Base-by-base conservation (phyloP, 2,329 filamentous ascomycete species). In the Chrysoporthe puriensis region DNA sequence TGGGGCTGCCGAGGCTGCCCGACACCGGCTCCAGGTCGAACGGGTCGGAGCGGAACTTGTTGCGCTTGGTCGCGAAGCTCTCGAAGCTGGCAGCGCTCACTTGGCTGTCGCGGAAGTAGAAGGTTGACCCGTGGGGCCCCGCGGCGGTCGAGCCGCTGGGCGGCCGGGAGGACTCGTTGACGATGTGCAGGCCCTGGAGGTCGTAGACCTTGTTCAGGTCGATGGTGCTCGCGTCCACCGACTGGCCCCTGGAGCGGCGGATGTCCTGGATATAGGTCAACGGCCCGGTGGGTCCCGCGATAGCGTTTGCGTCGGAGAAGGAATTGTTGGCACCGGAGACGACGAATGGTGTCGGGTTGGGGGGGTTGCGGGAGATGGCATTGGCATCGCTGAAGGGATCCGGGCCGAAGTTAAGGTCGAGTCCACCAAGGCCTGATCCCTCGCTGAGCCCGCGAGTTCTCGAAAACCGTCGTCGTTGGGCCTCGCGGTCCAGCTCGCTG, bases 21-120 rank as follows among this genome's bases (percentile, higher is more conserved):
- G 86, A 80, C 44, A 85, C 80, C 56, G 81, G 76, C 73, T 90
- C 88, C n/a, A 90, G 80, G 71, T 90, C 88, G 73, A 90, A 90
- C 1, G 87, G 88, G 71, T 90, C 87, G 1, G 87, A 89, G 57
- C 87, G 85, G 74, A 88, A 87, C 73, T 86, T 87, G 72, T 84
- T 84, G 66, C 84, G 82, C 18, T 80, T 77, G 6, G 78, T 81
- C 57, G 80, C 80, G 57, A 83, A 80, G n/a, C 80, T 82, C 44
- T 77, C 77, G n/a, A 76, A 73, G 50, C 80, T 84, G 56, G 83
- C 80, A 52, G 82, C 79, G 72, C 83, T 82, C 63, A 80, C 70
- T 18, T 81, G 80, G 62, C 78, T 71, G 73, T 70, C 64, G 70
- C 76, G 71, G 72, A 73, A 59, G 73, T 75, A 40, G 73, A 72